Percentiles rank a stretch among this genome's conserved stretches.
Conservation (phyloP, 495 filamentous ascomycete genomes). For the Penicillium fimorum region DNA sequence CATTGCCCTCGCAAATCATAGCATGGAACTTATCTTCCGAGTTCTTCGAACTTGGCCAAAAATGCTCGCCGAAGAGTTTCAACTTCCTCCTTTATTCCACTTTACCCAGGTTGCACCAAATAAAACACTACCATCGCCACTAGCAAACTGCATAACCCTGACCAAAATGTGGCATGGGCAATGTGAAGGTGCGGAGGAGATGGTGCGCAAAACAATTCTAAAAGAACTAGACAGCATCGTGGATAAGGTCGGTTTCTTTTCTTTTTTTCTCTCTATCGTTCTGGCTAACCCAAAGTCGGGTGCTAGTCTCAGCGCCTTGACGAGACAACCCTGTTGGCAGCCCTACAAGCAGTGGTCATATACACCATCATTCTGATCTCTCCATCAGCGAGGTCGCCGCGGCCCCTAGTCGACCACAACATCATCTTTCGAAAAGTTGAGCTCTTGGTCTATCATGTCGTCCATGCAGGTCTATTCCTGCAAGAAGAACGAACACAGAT, state of each 20-base stretch:
- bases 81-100: conserved; percentile 37
- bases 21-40: conserved; percentile 38
- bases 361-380: conserved; percentile 41
- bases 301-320: conserved; percentile 24
- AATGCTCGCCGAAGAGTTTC: conserved; percentile 36
- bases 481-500: conserved; percentile 31
- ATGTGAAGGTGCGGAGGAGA: conserved; percentile 26
- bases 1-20: conserved; percentile 19
- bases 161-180: conserved; percentile 42
- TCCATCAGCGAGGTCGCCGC: conserved; percentile 15
- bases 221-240: conserved; percentile 31
- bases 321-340: conserved; percentile 31
- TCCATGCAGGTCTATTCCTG: conserved; percentile 34
- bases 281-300: neutral
- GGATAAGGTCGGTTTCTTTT: conserved; percentile 17
- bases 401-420: conserved; percentile 14
- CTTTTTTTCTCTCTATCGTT: neutral
- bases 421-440: conserved; percentile 29
- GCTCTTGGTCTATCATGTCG: conserved; percentile 28
- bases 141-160: conserved; percentile 37
- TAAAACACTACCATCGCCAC: conserved; percentile 19
- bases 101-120: conserved; percentile 18
- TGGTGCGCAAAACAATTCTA: conserved; percentile 29
- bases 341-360: conserved; percentile 38
- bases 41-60: conserved; percentile 38